Evolutionary conservation across 169 alveolate genomes (phyloP), one percentile per base, ranked within the genome.

Genomic region (Theileria parva): DNA sequence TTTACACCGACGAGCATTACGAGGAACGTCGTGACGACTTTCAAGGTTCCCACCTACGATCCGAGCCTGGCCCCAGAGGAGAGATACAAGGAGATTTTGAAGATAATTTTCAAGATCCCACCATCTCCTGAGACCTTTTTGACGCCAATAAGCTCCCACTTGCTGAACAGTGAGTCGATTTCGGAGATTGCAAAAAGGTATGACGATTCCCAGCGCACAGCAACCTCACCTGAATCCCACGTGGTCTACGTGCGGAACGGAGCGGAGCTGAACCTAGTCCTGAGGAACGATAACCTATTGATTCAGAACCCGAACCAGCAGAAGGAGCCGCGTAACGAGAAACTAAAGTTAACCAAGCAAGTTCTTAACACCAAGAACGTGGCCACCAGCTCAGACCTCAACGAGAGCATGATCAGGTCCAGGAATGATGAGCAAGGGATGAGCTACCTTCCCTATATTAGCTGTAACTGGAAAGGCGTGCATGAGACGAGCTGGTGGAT

Each of bases 401-500:
- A 67, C 76, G 88, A 81, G 64, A 27, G 77, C 66, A 51, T 81
- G 76, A 27, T 72, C 27, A 51, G 65, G 12, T 75, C 75, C 50
- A 8, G 70, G 67, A 75, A 39, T n/a, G 84, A 50, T 7, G 69
- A 68, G 0, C 21, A 74, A 44, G 67, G 78, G 32, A 28, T 70
- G 73, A 69, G 57, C 68, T 81, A 69, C 76, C 71, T 48, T 28
- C 88, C 88, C 32, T 44, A 53, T 5, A 59, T 81, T 13, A 75
- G 55, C 50, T 81, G 88, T 80, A 69, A 81, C 51, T 12, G 78
- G 70, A 30, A 77, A 64, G 85, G 88, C 34, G 63, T 77, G 50
- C 80, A 48, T 64, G 50, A 70, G 37, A 77, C 72, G 19, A 75
- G 73, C 60, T 81, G 88, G 88, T 74, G 85, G 88, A 59, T 44